A percentile compares a stretch with the other conserved stretches of the same genome.
Evolutionary conservation across 306 rosid species (phyloP).

Genomic region (Fragaria nilgerrensis): DNA sequence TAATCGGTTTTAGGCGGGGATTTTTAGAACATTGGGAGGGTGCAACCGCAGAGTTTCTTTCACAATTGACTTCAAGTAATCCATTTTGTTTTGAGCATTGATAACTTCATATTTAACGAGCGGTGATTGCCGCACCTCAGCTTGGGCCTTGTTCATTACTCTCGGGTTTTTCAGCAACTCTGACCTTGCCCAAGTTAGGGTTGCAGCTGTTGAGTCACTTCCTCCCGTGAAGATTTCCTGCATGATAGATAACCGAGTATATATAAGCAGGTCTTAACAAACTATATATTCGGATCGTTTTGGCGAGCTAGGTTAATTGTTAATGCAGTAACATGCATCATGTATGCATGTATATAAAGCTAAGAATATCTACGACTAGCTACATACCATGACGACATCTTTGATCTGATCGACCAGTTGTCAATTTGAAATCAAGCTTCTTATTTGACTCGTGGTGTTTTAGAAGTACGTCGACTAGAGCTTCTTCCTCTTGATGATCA

Average conservation of each 20-base stretch:
- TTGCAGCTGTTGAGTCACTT: slow-evolving; percentile 34
- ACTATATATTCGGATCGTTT: background rate
- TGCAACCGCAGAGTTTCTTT: background rate
- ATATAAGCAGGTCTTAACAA: background rate
- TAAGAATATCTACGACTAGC: background rate
- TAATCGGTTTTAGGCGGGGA: no score
- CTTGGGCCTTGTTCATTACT: slow-evolving; percentile 1
- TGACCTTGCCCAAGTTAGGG: slow-evolving; percentile 37
- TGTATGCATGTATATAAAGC: background rate
- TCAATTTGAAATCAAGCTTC: background rate
- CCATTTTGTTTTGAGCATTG: background rate
- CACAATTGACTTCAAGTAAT: background rate
- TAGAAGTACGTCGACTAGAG: background rate
- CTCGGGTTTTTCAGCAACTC: slow-evolving; percentile 20
- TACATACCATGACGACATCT: background rate
- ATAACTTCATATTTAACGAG: background rate
- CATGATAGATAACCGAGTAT: background rate
- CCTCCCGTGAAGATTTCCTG: slow-evolving; percentile 32
- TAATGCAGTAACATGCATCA: no score
- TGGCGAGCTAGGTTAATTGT: no score
- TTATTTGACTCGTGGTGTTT: background rate
- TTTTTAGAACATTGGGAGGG: no score
- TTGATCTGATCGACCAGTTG: background rate
- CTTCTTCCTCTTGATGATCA: background rate
- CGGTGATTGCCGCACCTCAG: background rate